Conservation (phyloP, 78 protist genomes). For the Protostelium mycophagum region DNA sequence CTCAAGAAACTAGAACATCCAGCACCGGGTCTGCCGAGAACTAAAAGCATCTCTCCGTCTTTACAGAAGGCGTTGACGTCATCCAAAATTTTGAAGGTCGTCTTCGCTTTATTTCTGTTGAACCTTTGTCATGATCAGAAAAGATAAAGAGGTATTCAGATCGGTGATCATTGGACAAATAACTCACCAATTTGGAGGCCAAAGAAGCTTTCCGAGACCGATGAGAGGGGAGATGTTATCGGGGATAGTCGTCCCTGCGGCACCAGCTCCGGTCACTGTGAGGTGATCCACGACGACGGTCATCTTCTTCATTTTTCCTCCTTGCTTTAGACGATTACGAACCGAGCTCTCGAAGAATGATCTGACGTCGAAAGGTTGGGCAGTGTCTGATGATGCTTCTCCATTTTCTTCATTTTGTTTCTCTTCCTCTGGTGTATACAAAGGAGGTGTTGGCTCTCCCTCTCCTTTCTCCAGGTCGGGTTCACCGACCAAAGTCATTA, state of each 20-base stretch:
- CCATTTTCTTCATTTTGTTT: no score
- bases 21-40: conserved; percentile 52
- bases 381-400: no score
- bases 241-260: conserved; percentile 5
- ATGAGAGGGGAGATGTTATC: background rate
- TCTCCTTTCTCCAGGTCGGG: no score
- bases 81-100: conserved; percentile 43
- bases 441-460: no score
- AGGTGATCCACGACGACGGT: conserved; percentile 28
- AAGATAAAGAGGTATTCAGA: background rate
- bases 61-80: conserved; percentile 30
- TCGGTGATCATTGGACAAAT: no score
- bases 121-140: background rate
- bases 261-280: conserved; percentile 48
- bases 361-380: background rate
- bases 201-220: background rate
- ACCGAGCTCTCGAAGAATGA: background rate
- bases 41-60: conserved; percentile 47
- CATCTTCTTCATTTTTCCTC: conserved; percentile 12
- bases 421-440: no score
- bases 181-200: background rate
- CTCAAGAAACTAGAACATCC: conserved; percentile 32
- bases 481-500: no score
- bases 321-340: background rate
- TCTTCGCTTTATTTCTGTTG: background rate